Conservation (phyloP, 2,329 filamentous ascomycete genomes). For the Botryotinia globosa region DNA sequence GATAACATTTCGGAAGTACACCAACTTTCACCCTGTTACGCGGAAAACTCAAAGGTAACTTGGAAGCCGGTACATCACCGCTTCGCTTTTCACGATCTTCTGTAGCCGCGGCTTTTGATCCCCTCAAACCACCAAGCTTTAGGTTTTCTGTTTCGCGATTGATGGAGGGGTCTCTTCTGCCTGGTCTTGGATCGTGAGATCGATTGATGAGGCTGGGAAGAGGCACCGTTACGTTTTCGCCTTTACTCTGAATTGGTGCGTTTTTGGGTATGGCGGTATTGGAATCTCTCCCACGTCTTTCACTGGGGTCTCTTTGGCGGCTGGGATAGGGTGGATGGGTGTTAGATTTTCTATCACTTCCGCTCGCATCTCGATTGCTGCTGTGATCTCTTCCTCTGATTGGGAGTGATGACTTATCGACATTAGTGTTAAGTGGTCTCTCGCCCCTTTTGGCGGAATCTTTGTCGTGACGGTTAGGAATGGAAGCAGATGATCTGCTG, state of each 20-base stretch:
- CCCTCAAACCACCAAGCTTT: not conserved
- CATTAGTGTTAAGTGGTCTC: not conserved
- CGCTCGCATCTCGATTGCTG: not conserved
- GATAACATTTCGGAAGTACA: not conserved
- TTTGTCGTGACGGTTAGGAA: not conserved
- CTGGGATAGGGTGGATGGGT: not conserved
- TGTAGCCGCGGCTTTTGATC: not conserved
- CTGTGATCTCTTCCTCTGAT: not conserved
- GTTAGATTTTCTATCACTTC: not conserved
- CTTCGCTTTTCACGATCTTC: not conserved
- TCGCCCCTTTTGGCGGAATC: not conserved
- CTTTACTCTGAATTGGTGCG: rapidly evolving
- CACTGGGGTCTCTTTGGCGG: too few species aligned
- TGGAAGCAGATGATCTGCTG: not conserved
- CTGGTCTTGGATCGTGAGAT: not conserved
- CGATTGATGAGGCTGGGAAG: not conserved
- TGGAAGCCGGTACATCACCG: not conserved
- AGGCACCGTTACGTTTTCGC: not conserved
- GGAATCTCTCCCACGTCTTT: not conserved
- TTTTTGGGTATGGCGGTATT: not conserved
- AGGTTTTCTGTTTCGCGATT: not conserved
- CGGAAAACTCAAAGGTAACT: not conserved
- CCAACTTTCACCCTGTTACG: not conserved
- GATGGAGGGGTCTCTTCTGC: not conserved
- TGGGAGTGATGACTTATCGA: not conserved